Base-by-base conservation (phyloP, 495 filamentous ascomycete genomes). In the Trichodelitschia bisporula region DNA sequence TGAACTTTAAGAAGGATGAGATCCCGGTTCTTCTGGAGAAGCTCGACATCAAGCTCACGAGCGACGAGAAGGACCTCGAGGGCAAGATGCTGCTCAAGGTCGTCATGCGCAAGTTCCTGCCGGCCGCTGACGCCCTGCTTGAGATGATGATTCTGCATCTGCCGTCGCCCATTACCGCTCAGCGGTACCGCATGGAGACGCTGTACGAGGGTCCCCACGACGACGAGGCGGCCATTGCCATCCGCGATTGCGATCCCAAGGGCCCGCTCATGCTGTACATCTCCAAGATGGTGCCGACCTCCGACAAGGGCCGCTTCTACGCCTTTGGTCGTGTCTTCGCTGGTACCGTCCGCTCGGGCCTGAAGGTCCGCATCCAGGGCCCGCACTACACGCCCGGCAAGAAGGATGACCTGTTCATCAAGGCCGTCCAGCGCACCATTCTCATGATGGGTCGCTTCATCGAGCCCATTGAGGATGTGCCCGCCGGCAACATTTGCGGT, bases 141-240 rank as follows among this genome's bases (percentile, higher is more conserved):
- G 89, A 99, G 69, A 99, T 99, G 86, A 91, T 99, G 74, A 83
- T 93, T 62, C 76, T 99, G 47, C 86, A 99, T 61, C 62, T 99
- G 36, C 86, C 86, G 45, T 95, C 86, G 33, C 86, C 86, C 45
- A 71, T 83, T 39, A 89, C 77, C 39, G 86, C 86, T 42, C 86
- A 99, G 70, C 79, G 64, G 57, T 99, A 99, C 67, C 89, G 86
- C 72, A 71, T 66, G 46, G 86, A 93, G 69, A 92, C 84, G 49
- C 68, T 99, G 35, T 99, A 99, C 64, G 86, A 99, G 64, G 86
- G 86, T 62, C 86, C 86, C 36, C 44, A 56, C 17, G 86, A 99
- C 54, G 86, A 99, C 45, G 71, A 80, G 58, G 71, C 68, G 42
- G 77, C 70, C 64, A 75, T 89, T 49, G 78, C 69, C 64, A 93